A percentile compares a stretch with the other conserved stretches of the same genome.
Evolutionary conservation across 1,139 yeast species (phyloP).

Genomic region (Zygotorulaspora mrakii): DNA sequence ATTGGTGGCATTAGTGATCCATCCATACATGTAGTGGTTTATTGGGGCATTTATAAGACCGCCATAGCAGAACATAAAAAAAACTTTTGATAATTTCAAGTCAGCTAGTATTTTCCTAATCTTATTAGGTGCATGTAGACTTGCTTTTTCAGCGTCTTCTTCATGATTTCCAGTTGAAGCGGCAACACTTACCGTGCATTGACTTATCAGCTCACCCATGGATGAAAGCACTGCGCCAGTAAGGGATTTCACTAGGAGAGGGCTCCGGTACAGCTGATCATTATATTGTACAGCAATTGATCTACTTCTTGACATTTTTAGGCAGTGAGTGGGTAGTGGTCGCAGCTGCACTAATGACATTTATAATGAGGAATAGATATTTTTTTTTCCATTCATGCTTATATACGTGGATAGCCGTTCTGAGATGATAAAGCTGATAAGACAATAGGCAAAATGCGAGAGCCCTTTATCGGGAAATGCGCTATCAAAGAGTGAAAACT

Average conservation of each 20-base stretch:
- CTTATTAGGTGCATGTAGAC: slow-evolving; percentile 9
- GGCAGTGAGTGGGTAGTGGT: background rate
- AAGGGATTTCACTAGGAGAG: slow-evolving; percentile 56
- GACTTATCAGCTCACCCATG: slow-evolving; percentile 51
- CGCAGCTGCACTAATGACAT: too few species aligned
- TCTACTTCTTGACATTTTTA: slow-evolving; percentile 1
- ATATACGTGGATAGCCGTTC: background rate
- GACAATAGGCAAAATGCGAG: background rate
- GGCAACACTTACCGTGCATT: slow-evolving; percentile 47
- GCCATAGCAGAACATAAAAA: slow-evolving; percentile 67
- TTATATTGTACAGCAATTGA: slow-evolving; percentile 38
- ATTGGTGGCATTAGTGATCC: slow-evolving; percentile 44
- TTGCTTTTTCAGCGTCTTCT: slow-evolving; percentile 25
- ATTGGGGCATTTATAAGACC: slow-evolving; percentile 68
- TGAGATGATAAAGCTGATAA: background rate
- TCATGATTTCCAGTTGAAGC: slow-evolving; percentile 36
- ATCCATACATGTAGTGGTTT: slow-evolving; percentile 56
- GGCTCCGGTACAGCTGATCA: slow-evolving; percentile 44
- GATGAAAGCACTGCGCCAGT: slow-evolving; percentile 58
- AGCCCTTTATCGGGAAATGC: background rate
- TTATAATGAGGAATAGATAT: too few species aligned
- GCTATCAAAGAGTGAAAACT: too few species aligned
- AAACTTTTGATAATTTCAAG: slow-evolving; percentile 25
- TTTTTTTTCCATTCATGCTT: background rate
- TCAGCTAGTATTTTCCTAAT: slow-evolving; percentile 17